phyloP scores from a whole-genome alignment of 2,329 filamentous ascomycete species.

The Ceratocystis cubensis region DNA sequence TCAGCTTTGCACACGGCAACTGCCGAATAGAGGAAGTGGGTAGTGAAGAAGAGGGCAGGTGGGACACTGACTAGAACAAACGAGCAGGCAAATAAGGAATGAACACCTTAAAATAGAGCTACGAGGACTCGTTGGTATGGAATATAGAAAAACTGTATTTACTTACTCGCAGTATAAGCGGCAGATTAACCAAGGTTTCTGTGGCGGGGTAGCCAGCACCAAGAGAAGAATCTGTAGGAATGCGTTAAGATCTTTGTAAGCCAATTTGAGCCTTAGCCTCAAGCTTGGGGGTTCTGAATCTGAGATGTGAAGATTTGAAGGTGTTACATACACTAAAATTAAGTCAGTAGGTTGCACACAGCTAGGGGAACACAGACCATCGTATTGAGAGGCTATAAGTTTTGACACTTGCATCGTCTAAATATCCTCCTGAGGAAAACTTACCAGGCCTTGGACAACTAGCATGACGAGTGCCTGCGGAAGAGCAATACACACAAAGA shows the following conservation, averaged over 20 bases:
- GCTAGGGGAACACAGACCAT: not conserved
- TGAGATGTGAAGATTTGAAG: not conserved
- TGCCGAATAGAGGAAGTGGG: not conserved
- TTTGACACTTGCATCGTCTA: not conserved
- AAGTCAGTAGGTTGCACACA: not conserved
- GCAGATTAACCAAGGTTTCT: conserved; percentile 24
- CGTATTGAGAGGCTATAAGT: not conserved
- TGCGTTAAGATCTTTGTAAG: conserved; percentile 4
- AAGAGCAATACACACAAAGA: conserved; percentile 28
- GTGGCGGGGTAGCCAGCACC: conserved; percentile 25
- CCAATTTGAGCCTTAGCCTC: not conserved
- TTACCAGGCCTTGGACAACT: conserved; percentile 27
- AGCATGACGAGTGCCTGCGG: conserved; percentile 27
- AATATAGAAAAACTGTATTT: not conserved
- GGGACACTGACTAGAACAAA: not conserved
- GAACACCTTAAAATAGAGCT: not conserved
- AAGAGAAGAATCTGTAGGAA: conserved; percentile 23
- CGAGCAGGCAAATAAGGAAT: not conserved
- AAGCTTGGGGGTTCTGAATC: not conserved
- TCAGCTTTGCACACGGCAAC: not conserved
- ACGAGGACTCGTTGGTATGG: not conserved
- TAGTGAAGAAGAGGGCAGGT: not conserved
- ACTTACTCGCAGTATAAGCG: conserved; percentile 23
- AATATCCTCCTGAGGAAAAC: conserved; percentile 16
- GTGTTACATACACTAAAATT: conserved; percentile 19